Base-by-base conservation (phyloP, 139 green algal species). In the Micromonas commoda region DNA sequence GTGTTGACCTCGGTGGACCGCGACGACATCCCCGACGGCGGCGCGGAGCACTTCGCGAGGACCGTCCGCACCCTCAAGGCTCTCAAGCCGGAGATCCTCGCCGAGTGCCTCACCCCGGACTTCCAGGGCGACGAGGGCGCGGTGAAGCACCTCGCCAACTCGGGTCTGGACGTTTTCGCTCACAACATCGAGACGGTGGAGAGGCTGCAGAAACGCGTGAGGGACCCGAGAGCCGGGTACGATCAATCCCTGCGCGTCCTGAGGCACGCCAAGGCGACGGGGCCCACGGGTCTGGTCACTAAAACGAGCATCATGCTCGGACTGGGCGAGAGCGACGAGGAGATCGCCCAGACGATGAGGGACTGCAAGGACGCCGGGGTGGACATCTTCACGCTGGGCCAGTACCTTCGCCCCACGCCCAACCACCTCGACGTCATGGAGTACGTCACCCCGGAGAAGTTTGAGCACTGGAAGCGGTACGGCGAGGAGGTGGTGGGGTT, bases 241-340 rank as follows among this genome's bases (percentile, higher is more conserved):
- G 73, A 88, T 34, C 96, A 99, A 85, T 91, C 81, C 45, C 54
- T 99, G 61, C 70, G 45, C 0, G 91, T 96, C 71, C 87, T 99
- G 79, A 35, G 64, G 31, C 72, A 84, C 0, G 96, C 96, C 65
- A 99, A 98, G 87, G 54, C 20, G 5, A 23, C 54, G 21, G 79
- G 85, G 45, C 61, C 81, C 32, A 88, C 85, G 3, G 88, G 84
- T 0, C 73, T 78, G 20, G 84, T 71, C 65, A 98, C 96, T 64
- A 99, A 99, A 88, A 97, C 88, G 5, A 93, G 84, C 67, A 94
- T 99, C 85, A 99, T 99, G 96, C 86, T 99, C 61, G 96, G 96
- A 2, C 95, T 96, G 69, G 96, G 96, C 0, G 96, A 99, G 85
- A 87, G 77, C 13, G 80, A 85, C 2, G 88, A 96, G 1, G 91